A percentile compares a stretch with the other conserved stretches of the same genome.
phyloP scores from a whole-genome alignment of 805 yeast genomes.

The Pichia paraexigua region DNA sequence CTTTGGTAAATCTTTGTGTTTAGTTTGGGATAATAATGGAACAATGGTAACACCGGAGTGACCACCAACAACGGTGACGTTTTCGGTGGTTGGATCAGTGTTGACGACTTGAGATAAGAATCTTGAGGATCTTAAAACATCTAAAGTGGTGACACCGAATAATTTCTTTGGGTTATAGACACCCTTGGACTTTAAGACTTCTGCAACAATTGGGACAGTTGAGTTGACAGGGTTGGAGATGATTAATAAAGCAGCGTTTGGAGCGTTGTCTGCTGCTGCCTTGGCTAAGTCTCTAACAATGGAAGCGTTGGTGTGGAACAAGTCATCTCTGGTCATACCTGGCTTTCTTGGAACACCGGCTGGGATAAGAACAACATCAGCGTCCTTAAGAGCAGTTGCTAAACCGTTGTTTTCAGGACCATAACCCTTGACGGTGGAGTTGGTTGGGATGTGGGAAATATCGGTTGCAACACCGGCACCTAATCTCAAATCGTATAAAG shows the following conservation, averaged over 20 bases:
- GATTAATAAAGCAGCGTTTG: conserved; percentile 74
- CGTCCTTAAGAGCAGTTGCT: conserved; percentile 59
- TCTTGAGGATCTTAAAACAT: conserved; percentile 82
- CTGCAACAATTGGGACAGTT: conserved; percentile 93
- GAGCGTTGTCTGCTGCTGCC: conserved; percentile 73
- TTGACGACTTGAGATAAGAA: conserved; percentile 62
- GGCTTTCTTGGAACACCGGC: conserved; percentile 99
- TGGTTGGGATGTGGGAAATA: conserved; percentile 87
- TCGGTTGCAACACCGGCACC: conserved; percentile 98
- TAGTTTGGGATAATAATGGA: conserved; percentile 82
- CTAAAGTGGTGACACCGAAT: conserved; percentile 95
- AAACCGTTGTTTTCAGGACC: conserved; percentile 69
- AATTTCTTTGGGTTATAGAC: conserved; percentile 86
- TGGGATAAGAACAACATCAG: conserved; percentile 87
- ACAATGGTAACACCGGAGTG: conserved; percentile 96
- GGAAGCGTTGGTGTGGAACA: conserved; percentile 92
- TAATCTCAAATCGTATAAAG: conserved; percentile 82
- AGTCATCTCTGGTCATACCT: conserved; percentile 97
- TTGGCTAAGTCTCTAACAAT: conserved; percentile 89
- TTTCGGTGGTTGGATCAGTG: conserved; percentile 71
- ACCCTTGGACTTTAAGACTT: conserved; percentile 77
- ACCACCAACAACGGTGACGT: conserved; percentile 89
- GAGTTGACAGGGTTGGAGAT: conserved; percentile 97
- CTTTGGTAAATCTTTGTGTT: conserved; percentile 54
- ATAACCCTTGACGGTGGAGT: conserved; percentile 82